A percentile compares a stretch with the other conserved stretches of the same genome.
phyloP scores from a whole-genome alignment of 2,329 filamentous ascomycete species.

The Ceratocystis variospora region DNA sequence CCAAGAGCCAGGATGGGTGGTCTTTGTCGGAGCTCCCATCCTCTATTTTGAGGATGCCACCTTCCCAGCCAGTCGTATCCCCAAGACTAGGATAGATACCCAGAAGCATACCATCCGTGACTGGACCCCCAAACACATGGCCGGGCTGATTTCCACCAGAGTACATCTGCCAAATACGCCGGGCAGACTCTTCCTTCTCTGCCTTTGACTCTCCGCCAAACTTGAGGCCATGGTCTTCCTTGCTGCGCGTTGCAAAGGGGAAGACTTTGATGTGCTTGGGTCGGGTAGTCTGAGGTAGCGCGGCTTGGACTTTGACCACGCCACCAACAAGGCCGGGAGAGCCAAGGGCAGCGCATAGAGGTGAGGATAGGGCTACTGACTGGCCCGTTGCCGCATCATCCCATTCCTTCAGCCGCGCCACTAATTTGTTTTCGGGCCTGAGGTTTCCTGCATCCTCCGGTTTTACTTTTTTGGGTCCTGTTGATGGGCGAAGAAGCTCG shows the following conservation, averaged over 20 bases:
- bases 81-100: slow-evolving; percentile 41
- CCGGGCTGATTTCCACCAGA: slow-evolving; percentile 32
- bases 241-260: slow-evolving; percentile 54
- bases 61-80: slow-evolving; percentile 55
- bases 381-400: slow-evolving; percentile 72
- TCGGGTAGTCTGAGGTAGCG: slow-evolving; percentile 55
- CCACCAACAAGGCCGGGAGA: slow-evolving; percentile 66
- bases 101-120: slow-evolving; percentile 80
- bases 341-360: slow-evolving; percentile 61
- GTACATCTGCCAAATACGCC: slow-evolving; percentile 60
- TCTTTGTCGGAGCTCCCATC: slow-evolving; percentile 35
- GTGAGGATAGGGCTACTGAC: slow-evolving; percentile 63
- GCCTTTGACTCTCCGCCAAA: slow-evolving; percentile 81
- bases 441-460: slow-evolving; percentile 49
- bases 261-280: slow-evolving; percentile 55
- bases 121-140: slow-evolving; percentile 59
- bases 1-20: slow-evolving; percentile 55
- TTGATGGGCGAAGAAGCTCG: slow-evolving; percentile 74
- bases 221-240: slow-evolving; percentile 52
- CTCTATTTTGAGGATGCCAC: slow-evolving; percentile 71
- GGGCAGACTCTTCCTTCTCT: slow-evolving; percentile 63
- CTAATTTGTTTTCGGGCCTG: slow-evolving; percentile 46
- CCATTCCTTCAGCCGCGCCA: slow-evolving; percentile 68
- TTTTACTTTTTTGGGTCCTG: slow-evolving; percentile 51
- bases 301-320: slow-evolving; percentile 74